These are phyloP conservation scores for Diaporthe vaccinii DNA, from an alignment of 2,329 filamentous ascomycete genomes.

Conservation along the genomic window DNA sequence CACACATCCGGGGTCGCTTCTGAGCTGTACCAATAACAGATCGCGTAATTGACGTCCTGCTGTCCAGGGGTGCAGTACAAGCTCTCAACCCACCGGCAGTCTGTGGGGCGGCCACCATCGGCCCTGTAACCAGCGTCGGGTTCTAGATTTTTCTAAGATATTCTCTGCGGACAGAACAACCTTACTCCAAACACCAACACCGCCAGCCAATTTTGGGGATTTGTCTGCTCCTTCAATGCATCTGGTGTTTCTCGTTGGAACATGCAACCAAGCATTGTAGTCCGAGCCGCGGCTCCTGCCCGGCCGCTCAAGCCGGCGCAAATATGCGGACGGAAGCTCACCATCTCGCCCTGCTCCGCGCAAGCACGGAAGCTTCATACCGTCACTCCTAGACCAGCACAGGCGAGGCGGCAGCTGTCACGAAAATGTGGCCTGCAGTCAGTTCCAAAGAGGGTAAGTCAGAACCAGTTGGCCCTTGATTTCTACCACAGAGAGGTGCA, in stretches of 20 bases:
- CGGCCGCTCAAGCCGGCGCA: constrained; percentile 50
- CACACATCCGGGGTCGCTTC: background rate
- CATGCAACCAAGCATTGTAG: constrained; percentile 52
- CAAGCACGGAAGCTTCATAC: constrained; percentile 42
- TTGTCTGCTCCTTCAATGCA: constrained; percentile 29
- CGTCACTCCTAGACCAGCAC: constrained; percentile 42
- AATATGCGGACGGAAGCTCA: constrained; percentile 48
- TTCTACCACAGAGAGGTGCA: background rate
- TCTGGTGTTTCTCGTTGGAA: constrained; percentile 35
- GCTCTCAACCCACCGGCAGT: constrained; percentile 18
- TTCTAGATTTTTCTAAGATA: constrained; percentile 32
- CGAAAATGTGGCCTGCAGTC: constrained; percentile 32
- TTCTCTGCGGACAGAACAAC: constrained; percentile 11
- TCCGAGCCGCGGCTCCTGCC: constrained; percentile 51
- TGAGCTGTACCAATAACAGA: constrained; percentile 10
- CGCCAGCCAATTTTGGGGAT: background rate
- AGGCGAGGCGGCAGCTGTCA: constrained; percentile 36
- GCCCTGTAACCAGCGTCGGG: constrained; percentile 5
- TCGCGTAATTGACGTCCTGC: background rate
- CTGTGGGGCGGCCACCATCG: constrained; percentile 30
- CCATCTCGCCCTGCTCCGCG: constrained; percentile 44
- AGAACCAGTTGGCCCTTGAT: no score
- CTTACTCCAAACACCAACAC: background rate
- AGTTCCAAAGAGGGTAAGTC: constrained; percentile 35
- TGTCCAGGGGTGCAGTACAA: constrained; percentile 1